phyloP scores from a whole-genome alignment of 495 filamentous ascomycete genomes.

The Pyrenopolyporus hunteri region DNA sequence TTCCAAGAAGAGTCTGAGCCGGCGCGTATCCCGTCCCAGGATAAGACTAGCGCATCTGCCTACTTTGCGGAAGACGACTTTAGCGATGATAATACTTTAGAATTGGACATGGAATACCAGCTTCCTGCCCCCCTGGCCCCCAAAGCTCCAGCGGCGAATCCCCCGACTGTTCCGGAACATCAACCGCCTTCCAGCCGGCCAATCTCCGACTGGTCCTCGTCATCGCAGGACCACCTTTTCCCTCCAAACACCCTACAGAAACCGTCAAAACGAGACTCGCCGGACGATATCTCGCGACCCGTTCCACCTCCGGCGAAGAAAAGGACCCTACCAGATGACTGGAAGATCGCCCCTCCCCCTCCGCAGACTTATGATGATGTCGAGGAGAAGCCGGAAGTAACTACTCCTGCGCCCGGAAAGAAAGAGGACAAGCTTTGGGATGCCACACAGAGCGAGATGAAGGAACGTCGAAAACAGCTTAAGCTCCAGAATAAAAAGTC shows the following conservation, averaged over 20 bases:
- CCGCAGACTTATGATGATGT: slow-evolving; percentile 34
- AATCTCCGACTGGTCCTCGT: slow-evolving; percentile 44
- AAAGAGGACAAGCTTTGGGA: slow-evolving; percentile 68
- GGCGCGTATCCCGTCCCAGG: slow-evolving; percentile 11
- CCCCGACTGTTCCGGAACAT: slow-evolving; percentile 33
- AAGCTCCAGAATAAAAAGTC: slow-evolving; percentile 62
- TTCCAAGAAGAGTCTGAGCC: slow-evolving; percentile 49
- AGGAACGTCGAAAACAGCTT: slow-evolving; percentile 79
- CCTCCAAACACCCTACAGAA: slow-evolving; percentile 28
- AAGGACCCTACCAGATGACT: slow-evolving; percentile 42
- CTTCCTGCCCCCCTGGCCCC: slow-evolving; percentile 54
- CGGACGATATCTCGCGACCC: slow-evolving; percentile 30
- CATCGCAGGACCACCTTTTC: slow-evolving; percentile 35
- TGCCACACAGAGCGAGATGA: slow-evolving; percentile 77
- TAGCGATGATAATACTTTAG: slow-evolving; percentile 69
- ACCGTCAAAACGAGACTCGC: slow-evolving; percentile 44
- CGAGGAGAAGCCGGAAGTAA: slow-evolving; percentile 39
- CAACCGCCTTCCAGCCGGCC: slow-evolving; percentile 45
- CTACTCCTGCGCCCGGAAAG: slow-evolving; percentile 47
- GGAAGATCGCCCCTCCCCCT: slow-evolving; percentile 15
- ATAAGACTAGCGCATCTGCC: slow-evolving; percentile 40
- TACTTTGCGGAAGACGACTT: slow-evolving; percentile 70
- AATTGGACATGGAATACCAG: slow-evolving; percentile 66
- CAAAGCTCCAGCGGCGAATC: slow-evolving; percentile 38
- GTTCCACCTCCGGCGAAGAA: slow-evolving; percentile 38